These are phyloP conservation scores for Trypanosoma cruzi DNA, from an alignment of 208 protist species.

Conservation along the genomic window DNA sequence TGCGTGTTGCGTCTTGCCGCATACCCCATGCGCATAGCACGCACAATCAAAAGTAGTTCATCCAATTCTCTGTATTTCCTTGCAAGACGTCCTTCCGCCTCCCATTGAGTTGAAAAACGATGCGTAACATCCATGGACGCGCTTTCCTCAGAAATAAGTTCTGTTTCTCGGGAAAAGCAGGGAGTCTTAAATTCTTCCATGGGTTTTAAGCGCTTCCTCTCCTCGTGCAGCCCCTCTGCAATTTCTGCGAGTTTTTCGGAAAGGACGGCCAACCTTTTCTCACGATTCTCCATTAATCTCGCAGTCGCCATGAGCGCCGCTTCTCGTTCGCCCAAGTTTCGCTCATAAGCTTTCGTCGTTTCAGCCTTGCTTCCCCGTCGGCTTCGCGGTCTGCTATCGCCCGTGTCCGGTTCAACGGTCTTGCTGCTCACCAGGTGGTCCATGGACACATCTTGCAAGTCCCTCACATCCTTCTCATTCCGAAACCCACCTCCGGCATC, in stretches of 20 bases:
- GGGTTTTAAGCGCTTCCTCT: constrained; percentile 24
- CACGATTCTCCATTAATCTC: constrained; percentile 37
- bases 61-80: constrained; percentile 28
- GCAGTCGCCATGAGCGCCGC: constrained; percentile 33
- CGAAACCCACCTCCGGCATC: not conserved
- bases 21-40: constrained; percentile 20
- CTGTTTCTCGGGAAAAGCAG: not conserved
- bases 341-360: constrained; percentile 32
- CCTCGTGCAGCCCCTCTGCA: constrained; percentile 51
- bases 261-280: constrained; percentile 35
- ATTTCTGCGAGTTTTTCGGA: constrained; percentile 57
- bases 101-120: not conserved
- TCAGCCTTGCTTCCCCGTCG: not conserved
- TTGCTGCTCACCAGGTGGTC: not conserved
- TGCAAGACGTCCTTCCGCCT: constrained; percentile 27
- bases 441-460: not conserved
- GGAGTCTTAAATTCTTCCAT: constrained; percentile 19
- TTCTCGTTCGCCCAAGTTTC: constrained; percentile 28
- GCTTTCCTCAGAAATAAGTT: not conserved
- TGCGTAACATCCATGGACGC: not conserved
- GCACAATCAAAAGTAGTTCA: constrained; percentile 22
- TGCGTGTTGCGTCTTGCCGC: not conserved
- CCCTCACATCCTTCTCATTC: not conserved
- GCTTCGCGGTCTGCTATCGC: not conserved
- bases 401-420: not conserved